A percentile compares a stretch with the other conserved stretches of the same genome.
Evolutionary conservation across 768 basidiomycete species (phyloP).

Genomic region (Lactifluus rugatus): DNA sequence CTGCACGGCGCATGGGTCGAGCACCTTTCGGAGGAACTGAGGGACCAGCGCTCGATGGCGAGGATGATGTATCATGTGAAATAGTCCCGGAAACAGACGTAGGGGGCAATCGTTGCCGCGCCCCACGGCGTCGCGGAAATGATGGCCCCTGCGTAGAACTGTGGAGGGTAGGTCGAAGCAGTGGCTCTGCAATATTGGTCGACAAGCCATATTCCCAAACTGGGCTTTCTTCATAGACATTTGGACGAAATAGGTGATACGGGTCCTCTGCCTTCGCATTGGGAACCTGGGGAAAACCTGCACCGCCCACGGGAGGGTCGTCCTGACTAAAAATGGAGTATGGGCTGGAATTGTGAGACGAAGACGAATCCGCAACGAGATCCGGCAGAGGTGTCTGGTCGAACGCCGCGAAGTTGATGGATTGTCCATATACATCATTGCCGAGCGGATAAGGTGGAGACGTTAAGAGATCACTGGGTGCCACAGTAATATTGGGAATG

Average conservation of each 20-base stretch:
- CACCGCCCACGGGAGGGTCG: slow-evolving; percentile 31
- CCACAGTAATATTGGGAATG: slow-evolving; percentile 28
- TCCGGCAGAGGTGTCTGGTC: slow-evolving; percentile 62
- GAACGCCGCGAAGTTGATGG: slow-evolving; percentile 59
- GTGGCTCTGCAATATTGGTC: slow-evolving; percentile 13
- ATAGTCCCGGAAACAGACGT: slow-evolving; percentile 27
- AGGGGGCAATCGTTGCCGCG: slow-evolving; percentile 12
- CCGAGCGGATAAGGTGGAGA: slow-evolving; percentile 22
- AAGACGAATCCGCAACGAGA: slow-evolving; percentile 56
- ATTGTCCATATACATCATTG: slow-evolving; percentile 46
- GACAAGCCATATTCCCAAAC: slow-evolving; percentile 49
- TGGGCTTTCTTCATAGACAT: slow-evolving; percentile 60
- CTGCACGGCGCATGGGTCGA: slow-evolving; percentile 29
- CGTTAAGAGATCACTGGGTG: slow-evolving; percentile 25
- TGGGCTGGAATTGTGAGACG: slow-evolving; percentile 70
- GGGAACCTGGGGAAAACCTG: slow-evolving; percentile 32
- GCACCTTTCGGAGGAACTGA: slow-evolving; percentile 33
- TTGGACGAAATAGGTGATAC: slow-evolving; percentile 42
- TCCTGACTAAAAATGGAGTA: slow-evolving; percentile 58
- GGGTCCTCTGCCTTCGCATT: slow-evolving; percentile 39
- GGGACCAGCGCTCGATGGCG: slow-evolving; percentile 46
- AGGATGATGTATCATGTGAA: slow-evolving; percentile 45
- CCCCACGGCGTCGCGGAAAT: slow-evolving; percentile 15
- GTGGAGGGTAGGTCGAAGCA: slow-evolving; percentile 11
- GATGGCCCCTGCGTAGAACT: slow-evolving; percentile 6